Evolutionary conservation across 1,139 yeast species (phyloP).

Genomic region (Wickerhamomyces sp.): DNA sequence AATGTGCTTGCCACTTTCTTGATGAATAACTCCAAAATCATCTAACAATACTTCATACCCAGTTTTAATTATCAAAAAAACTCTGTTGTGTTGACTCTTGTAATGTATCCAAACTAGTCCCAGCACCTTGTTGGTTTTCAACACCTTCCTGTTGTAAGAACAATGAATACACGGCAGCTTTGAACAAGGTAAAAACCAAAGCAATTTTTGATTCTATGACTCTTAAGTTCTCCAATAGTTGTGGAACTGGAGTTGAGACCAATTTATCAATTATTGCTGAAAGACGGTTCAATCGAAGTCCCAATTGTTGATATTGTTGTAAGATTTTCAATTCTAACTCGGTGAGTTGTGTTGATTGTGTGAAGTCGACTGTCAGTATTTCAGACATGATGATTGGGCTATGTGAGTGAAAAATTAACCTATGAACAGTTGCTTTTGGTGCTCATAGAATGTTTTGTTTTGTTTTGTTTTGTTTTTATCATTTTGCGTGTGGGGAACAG

Average conservation of each 20-base stretch:
- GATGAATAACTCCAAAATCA: too few species aligned
- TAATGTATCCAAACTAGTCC: constrained; percentile 8
- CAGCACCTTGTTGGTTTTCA: constrained; percentile 14
- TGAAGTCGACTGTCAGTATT: constrained; percentile 26
- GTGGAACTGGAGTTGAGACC: constrained; percentile 21
- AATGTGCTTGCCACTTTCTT: too few species aligned
- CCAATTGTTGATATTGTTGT: constrained; percentile 43
- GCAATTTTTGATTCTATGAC: constrained; percentile 61
- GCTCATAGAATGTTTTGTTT: too few species aligned
- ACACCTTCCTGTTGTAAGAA: constrained; percentile 38
- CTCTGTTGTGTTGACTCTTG: constrained; percentile 19
- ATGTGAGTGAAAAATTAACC: too few species aligned
- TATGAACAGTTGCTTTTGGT: too few species aligned
- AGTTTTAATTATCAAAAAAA: constrained; percentile 5
- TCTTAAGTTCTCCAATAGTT: constrained; percentile 44
- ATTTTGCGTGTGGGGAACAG: too few species aligned
- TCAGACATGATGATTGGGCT: constrained; percentile 8
- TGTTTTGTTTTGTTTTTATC: too few species aligned
- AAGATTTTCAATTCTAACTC: constrained; percentile 39
- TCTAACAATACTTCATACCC: too few species aligned
- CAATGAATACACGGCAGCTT: constrained; percentile 62
- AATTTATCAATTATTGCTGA: constrained; percentile 16
- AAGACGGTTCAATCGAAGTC: constrained; percentile 33
- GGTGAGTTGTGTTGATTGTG: constrained; percentile 29
- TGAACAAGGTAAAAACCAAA: constrained; percentile 58